These are phyloP conservation scores for Diplodia intermedia DNA, from an alignment of 2,329 filamentous ascomycete genomes.

Conservation along the genomic window DNA sequence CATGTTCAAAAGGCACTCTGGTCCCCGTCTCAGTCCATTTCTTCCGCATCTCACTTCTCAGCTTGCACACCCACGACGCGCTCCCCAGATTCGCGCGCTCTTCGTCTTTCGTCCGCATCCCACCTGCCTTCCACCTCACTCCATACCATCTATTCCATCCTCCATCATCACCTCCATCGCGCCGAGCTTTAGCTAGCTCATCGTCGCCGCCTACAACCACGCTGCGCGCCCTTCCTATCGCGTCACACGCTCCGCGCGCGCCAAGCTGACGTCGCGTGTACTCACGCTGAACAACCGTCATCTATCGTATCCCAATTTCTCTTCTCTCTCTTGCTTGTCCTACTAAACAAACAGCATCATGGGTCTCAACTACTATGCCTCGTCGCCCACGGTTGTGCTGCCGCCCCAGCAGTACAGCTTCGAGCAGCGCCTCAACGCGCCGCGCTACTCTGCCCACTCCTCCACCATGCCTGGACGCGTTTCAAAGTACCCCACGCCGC, in stretches of 20 bases:
- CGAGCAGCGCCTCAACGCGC: conserved; percentile 37
- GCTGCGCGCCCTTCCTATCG: conserved; percentile 24
- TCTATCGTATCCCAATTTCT: conserved; percentile 30
- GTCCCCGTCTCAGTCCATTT: conserved; percentile 42
- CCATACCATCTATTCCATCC: conserved; percentile 33
- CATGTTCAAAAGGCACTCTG: conserved; percentile 44
- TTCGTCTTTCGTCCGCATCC: conserved; percentile 35
- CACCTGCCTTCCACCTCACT: conserved; percentile 35
- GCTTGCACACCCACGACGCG: conserved; percentile 35
- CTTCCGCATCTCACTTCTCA: conserved; percentile 47
- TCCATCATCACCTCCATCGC: conserved; percentile 18
- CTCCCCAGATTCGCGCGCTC: conserved; percentile 22
- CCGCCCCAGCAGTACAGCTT: conserved; percentile 50
- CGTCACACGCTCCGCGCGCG: conserved; percentile 34
- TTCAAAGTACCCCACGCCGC: conserved; percentile 51
- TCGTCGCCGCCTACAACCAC: conserved; percentile 22
- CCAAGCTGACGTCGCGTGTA: conserved; percentile 25
- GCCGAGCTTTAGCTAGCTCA: conserved; percentile 29
- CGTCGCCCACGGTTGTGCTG: conserved; percentile 56
- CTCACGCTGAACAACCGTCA: conserved; percentile 13
- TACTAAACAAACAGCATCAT: conserved; percentile 53
- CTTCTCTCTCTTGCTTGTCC: conserved; percentile 32
- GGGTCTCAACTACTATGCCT: conserved; percentile 56
- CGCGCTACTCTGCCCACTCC: conserved; percentile 38
- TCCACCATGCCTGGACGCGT: conserved; percentile 44